Evolutionary conservation across 129 eudicot genomes (phyloP).

Genomic region (Flaveria brownii): DNA sequence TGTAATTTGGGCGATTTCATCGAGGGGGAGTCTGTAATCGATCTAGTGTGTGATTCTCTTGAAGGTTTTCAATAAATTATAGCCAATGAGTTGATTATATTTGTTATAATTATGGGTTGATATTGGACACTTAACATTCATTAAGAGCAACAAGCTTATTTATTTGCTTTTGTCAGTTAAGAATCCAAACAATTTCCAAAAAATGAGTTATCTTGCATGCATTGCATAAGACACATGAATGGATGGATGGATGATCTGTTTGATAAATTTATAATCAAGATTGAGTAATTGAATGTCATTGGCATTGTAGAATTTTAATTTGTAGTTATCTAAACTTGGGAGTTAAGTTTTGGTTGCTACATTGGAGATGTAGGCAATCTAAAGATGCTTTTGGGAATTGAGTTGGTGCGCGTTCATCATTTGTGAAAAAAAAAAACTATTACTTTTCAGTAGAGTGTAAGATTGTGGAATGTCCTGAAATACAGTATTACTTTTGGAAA

Average conservation of each 20-base stretch:
- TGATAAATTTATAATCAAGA: background rate
- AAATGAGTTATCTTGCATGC: background rate
- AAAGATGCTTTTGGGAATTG: conserved; percentile 2
- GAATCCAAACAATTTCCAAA: background rate
- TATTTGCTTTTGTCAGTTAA: background rate
- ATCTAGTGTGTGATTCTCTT: background rate
- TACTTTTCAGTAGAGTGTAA: background rate
- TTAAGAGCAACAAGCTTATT: background rate
- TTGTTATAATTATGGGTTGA: background rate
- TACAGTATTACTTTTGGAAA: conserved; percentile 2
- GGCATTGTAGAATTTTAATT: background rate
- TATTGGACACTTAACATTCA: background rate
- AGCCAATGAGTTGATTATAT: background rate
- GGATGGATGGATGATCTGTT: background rate
- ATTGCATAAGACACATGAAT: conserved; percentile 8
- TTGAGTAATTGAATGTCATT: background rate
- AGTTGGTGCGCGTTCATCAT: background rate
- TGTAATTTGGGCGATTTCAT: conserved; percentile 18
- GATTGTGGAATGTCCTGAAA: background rate
- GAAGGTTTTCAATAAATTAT: background rate
- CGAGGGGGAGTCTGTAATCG: background rate
- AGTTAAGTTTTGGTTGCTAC: conserved; percentile 17
- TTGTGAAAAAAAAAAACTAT: conserved; percentile 4
- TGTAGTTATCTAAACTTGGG: background rate
- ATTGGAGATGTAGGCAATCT: background rate